phyloP scores from a whole-genome alignment of 805 yeast species.

The Sungouiozyma intestinalis region DNA sequence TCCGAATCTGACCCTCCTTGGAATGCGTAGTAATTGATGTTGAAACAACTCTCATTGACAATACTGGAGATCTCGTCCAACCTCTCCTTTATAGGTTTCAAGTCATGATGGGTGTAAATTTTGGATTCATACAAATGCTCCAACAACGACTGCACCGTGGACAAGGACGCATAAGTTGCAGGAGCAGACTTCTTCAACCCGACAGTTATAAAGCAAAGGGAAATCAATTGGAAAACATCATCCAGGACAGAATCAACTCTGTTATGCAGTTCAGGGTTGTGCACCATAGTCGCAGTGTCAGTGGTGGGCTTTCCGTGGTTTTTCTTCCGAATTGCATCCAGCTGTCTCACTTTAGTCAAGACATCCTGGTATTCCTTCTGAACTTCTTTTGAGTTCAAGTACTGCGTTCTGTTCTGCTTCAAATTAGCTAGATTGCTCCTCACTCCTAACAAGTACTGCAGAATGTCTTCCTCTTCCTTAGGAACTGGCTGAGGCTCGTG shows the following conservation, averaged over 20 bases:
- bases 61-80: slow-evolving; percentile 59
- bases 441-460: slow-evolving; percentile 32
- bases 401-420: slow-evolving; percentile 57
- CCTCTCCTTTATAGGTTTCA: slow-evolving; percentile 65
- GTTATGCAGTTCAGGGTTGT: slow-evolving; percentile 26
- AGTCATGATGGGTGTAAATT: slow-evolving; percentile 76
- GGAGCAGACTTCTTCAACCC: slow-evolving; percentile 88
- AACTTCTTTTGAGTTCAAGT: slow-evolving; percentile 60
- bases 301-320: slow-evolving; percentile 13
- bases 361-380: slow-evolving; percentile 48
- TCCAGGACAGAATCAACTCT: slow-evolving; percentile 68
- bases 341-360: slow-evolving; percentile 40
- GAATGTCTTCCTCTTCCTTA: slow-evolving; percentile 29
- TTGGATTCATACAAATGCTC: slow-evolving; percentile 74
- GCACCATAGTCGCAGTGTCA: slow-evolving; percentile 20
- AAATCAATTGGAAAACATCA: slow-evolving; percentile 80
- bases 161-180: slow-evolving; percentile 81
- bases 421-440: slow-evolving; percentile 35
- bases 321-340: slow-evolving; percentile 43
- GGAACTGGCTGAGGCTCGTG: slow-evolving; percentile 23
- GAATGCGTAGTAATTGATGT: slow-evolving; percentile 7
- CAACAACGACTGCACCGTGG: slow-evolving; percentile 76
- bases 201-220: slow-evolving; percentile 81
- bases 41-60: slow-evolving; percentile 33
- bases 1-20: slow-evolving; percentile 7